Evolutionary conservation across 1,284 basidiomycete species (phyloP).

Genomic region (Cryptococcus sp.): DNA sequence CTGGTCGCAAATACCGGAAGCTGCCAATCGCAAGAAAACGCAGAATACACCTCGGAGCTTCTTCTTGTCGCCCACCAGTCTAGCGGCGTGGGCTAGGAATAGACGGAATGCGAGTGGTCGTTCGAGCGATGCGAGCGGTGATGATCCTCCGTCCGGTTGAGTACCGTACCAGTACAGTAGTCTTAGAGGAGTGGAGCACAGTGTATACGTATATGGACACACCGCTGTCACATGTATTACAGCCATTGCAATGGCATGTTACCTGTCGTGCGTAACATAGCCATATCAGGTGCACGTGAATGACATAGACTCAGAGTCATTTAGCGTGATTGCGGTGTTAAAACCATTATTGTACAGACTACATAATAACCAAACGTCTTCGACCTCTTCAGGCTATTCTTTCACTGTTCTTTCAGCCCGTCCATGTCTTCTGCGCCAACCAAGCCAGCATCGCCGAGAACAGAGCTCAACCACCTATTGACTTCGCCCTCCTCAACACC

Average conservation of each 20-base stretch:
- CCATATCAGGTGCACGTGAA: background rate
- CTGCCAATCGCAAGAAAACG: constrained; percentile 5
- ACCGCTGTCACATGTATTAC: background rate
- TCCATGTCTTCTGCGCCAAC: constrained; percentile 40
- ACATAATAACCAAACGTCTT: too few relatives aligned
- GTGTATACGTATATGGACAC: background rate
- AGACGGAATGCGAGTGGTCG: background rate
- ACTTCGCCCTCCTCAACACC: constrained; percentile 49
- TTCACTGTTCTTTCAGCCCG: constrained; percentile 36
- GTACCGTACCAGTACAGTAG: too few relatives aligned
- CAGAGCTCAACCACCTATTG: constrained; percentile 35
- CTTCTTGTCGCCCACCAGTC: constrained; percentile 22
- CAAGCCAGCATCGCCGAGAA: constrained; percentile 43
- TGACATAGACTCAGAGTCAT: too few relatives aligned
- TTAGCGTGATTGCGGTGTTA: too few relatives aligned
- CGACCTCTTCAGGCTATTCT: background rate
- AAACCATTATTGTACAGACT: too few relatives aligned
- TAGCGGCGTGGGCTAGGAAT: constrained; percentile 20
- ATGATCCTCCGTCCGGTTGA: too few relatives aligned
- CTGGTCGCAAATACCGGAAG: constrained; percentile 26
- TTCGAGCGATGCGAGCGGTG: background rate
- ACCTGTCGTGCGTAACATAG: background rate
- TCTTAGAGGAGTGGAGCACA: too few relatives aligned
- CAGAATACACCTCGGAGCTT: constrained; percentile 22
- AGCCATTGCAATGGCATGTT: background rate